Conservation (phyloP, 2,329 filamentous ascomycete species). For the Herpomyces periplanetae region DNA sequence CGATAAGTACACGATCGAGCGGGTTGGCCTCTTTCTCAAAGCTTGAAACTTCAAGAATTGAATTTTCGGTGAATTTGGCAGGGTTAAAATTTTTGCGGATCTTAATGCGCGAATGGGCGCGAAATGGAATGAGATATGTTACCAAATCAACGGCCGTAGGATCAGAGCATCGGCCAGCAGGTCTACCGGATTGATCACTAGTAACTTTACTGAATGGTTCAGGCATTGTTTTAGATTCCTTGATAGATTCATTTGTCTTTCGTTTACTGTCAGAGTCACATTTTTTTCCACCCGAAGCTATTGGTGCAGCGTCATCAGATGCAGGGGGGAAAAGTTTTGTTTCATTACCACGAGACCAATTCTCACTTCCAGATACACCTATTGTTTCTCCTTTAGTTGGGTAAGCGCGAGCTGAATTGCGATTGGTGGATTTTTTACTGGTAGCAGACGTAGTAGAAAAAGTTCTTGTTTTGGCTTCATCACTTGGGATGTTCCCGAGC, state of each 20-base stretch:
- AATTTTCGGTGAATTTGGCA: constrained; percentile 29
- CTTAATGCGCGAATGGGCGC: constrained; percentile 33
- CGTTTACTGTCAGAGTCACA: too few species aligned
- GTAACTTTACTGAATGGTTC: constrained; percentile 17
- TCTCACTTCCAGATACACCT: too few species aligned
- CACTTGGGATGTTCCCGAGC: constrained; percentile 4
- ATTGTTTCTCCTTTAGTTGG: too few species aligned
- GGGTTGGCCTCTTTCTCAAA: constrained; percentile 95
- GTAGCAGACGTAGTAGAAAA: constrained; percentile 4
- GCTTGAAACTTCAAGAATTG: constrained; percentile 62
- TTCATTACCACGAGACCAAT: too few species aligned
- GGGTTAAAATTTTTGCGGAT: constrained; percentile 14
- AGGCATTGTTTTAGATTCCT: constrained; percentile 3
- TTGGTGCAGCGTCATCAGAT: too few species aligned
- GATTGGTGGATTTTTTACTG: constrained; percentile 7
- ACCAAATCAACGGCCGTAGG: constrained; percentile 28
- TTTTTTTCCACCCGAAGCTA: too few species aligned
- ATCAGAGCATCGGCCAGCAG: constrained; percentile 24
- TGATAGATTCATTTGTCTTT: too few species aligned
- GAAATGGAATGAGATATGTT: constrained; percentile 91
- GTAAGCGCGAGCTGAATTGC: constrained; percentile 5
- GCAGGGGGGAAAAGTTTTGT: too few species aligned
- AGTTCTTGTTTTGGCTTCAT: constrained; percentile 3
- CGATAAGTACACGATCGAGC: constrained; percentile 64
- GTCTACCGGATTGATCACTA: constrained; percentile 23